Base-by-base conservation (phyloP, 768 basidiomycete genomes). In the Rhodotorula babjevae region DNA sequence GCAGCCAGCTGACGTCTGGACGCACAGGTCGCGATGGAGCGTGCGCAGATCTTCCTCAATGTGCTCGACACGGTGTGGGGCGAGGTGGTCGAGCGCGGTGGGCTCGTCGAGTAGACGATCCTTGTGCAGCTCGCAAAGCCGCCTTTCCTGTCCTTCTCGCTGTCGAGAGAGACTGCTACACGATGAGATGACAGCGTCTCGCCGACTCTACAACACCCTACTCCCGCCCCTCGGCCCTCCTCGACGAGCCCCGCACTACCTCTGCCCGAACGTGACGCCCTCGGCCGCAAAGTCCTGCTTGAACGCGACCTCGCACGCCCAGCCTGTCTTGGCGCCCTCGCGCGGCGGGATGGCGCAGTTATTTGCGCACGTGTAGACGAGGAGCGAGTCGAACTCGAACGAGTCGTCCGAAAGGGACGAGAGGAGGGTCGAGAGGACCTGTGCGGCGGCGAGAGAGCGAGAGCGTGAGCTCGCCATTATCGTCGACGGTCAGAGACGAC, bases 401-500 rank as follows among this genome's bases (percentile, higher is more conserved):
- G 56, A 25, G 59, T 77, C 68, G 52, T 77, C 74, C 3, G 63
- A 33, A 23, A 78, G 62, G n/a, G 55, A 69, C n/a, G 70, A 47
- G 46, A 78, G 60, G 29, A 78, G 47, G 23, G 77, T 71, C 14
- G 77, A 74, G 53, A 78, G 61, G 60, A 77, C 64, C 76, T 77
- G n/a, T n/a, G 67, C 3, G 33, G 40, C 23, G 40, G 23, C 27
- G 21, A 11, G 33, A 1, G 16, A 15, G 50, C 18, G 58, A 42
- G 42, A 0, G n/a, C 3, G 49, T n/a, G n/a, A n/a, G 50, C 0
- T 0, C 18, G 25, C 21, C 9, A 23, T n/a, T n/a, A n/a, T n/a
- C n/a, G n/a, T n/a, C n/a, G n/a, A n/a, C n/a, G n/a, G n/a, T n/a
- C n/a, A n/a, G n/a, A n/a, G n/a, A n/a, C n/a, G n/a, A n/a, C n/a